Conservation (phyloP, 805 yeast genomes). For the Torulaspora franciscae region DNA sequence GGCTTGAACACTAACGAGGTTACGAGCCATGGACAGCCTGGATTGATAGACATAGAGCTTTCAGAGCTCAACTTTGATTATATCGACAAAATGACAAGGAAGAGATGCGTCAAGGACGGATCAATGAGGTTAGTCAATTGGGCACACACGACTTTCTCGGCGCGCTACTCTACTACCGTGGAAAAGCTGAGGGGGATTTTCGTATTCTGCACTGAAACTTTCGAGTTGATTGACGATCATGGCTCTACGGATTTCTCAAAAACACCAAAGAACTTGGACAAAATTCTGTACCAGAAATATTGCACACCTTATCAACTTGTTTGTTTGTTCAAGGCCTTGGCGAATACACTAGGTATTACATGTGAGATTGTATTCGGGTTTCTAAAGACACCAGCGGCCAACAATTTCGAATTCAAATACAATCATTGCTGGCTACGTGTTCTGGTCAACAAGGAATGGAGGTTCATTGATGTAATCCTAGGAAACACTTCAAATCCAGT, state of each 20-base stretch:
- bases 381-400: conserved; percentile 70
- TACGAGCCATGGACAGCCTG: conserved; percentile 30
- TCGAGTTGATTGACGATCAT: conserved; percentile 41
- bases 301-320: conserved; percentile 72
- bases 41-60: conserved; percentile 32
- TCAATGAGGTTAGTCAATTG: conserved; percentile 50
- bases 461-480: conserved; percentile 67
- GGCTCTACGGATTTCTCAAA: conserved; percentile 36
- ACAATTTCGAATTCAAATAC: conserved; percentile 41
- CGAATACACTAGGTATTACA: conserved; percentile 62
- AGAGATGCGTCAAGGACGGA: conserved; percentile 36
- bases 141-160: conserved; percentile 48
- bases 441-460: conserved; percentile 67
- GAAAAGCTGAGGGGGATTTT: conserved; percentile 65
- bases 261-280: conserved; percentile 40
- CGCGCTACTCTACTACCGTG: conserved; percentile 47
- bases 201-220: conserved; percentile 57
- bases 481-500: conserved; percentile 57
- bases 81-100: conserved; percentile 43
- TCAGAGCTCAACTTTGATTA: conserved; percentile 35
- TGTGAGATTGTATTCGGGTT: conserved; percentile 79
- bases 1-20: conserved; percentile 48
- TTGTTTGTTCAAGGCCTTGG: conserved; percentile 66
- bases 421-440: conserved; percentile 91
- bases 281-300: conserved; percentile 43